Base-by-base conservation (phyloP, 768 basidiomycete genomes). In the Cubamyces sp. region DNA sequence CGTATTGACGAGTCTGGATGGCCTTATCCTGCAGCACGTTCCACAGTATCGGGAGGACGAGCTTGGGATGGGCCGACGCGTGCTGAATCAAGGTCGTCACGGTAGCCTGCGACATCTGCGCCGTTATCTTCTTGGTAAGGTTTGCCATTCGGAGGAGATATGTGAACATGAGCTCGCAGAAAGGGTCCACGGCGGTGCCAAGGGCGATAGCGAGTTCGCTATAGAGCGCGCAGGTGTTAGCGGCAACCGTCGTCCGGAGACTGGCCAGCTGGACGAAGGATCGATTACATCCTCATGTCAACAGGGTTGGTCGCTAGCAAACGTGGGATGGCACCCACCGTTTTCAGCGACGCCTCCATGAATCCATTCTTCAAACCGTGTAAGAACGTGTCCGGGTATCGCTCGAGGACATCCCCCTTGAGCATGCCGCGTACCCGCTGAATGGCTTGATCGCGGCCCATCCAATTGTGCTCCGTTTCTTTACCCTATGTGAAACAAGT, bases 381-480 rank as follows among this genome's bases (percentile, higher is more conserved):
- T 16, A 94, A 70, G 71, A 98, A 98, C 1, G 82, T 77, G 2
- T 94, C 93, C 5, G 80, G 73, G 71, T 87, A 94, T 58, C 90
- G 84, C 34, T 78, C 73, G 72, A 92, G 87, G 3, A 90, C 90
- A 41, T 91, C 92, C 26, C 94, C 94, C 70, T 87, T 90, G 58
- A 98, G 76, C 91, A 97, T 94, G 18, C 95, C 92, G 46, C 95
- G 84, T 8, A 98, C 89, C 18, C 86, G 82, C 45, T 84, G 79
- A 63, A 96, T 81, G 11, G 90, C 82, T 66, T 82, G 83, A 64
- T 99, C 96, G 61, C 96, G 84, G 28, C 81, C 77, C 45, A 84
- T 81, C 96, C 96, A 99, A 68, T 99, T 99, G 65, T 96, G 92
- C 72, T 99, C 96, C 0, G 91, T 91, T 77, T 99, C 96, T 76